Evolutionary conservation across 192 early-diverging fungal species (phyloP).

Genomic region (Linnemannia exigua): DNA sequence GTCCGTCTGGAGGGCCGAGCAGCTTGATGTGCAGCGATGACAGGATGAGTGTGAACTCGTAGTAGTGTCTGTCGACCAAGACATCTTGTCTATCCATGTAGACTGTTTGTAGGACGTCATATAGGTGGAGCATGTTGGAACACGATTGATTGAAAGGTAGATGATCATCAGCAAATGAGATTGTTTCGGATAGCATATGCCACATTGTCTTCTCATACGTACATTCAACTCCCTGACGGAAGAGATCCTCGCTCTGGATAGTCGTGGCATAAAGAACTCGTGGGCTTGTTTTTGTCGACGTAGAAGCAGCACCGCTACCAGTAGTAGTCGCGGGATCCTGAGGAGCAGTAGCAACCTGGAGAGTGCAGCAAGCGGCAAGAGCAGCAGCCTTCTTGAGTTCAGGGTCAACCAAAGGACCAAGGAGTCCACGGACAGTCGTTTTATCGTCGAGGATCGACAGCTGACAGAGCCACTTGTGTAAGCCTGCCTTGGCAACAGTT

Average conservation of each 20-base stretch:
- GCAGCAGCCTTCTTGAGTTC: background rate
- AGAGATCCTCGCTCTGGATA: slow-evolving; percentile 31
- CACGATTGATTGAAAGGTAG: background rate
- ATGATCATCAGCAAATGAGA: background rate
- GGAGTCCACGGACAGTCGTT: slow-evolving; percentile 13
- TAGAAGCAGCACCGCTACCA: background rate
- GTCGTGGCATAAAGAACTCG: slow-evolving; percentile 21
- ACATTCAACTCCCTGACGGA: slow-evolving; percentile 31
- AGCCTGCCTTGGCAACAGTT: background rate
- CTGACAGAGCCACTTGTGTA: slow-evolving; percentile 31
- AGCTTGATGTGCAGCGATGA: slow-evolving; percentile 33
- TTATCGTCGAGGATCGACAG: slow-evolving; percentile 35
- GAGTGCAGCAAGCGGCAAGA: slow-evolving; percentile 8
- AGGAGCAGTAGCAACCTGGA: slow-evolving; percentile 16
- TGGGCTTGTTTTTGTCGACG: background rate
- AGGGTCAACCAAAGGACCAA: background rate
- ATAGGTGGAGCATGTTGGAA: background rate
- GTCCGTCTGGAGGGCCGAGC: slow-evolving; percentile 12
- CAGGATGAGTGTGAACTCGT: slow-evolving; percentile 32
- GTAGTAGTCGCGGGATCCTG: background rate
- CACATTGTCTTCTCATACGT: background rate
- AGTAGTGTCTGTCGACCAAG: slow-evolving; percentile 18
- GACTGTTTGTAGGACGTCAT: too few relatives aligned
- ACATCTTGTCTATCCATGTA: slow-evolving; percentile 21
- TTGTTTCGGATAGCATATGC: background rate